Base-by-base conservation (phyloP, 768 basidiomycete genomes). In the Kwoniella heveanensis region DNA sequence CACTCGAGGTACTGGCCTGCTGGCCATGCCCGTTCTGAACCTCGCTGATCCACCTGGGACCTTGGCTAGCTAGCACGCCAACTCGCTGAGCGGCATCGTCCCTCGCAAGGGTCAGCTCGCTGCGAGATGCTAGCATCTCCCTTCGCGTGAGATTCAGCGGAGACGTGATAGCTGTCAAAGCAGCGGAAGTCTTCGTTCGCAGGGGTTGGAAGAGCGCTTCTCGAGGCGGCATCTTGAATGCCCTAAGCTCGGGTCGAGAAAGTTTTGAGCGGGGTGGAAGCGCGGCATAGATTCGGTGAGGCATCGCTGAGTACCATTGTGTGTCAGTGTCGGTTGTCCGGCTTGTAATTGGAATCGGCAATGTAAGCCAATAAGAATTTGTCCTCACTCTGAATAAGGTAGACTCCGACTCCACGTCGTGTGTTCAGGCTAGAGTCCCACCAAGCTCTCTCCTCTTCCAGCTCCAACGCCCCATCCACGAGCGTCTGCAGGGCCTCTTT, bases 401-500 rank as follows among this genome's bases (percentile, higher is more conserved):
- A 92, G 73, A 85, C 81, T 2, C 84, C 83, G 10, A 88, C 83
- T 21, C 83, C 84, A 55, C 80, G 68, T 26, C 82, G 73, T 2
- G 89, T 91, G 30, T 86, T 83, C 66, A 88, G 87, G 46, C 89
- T 77, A 27, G 86, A 84, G 17, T 84, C 83, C 93, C 93, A 97
- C 89, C 90, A 96, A 49, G 89, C 86, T 21, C 90, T 86, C 71
- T 92, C 90, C 7, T 83, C 79, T 70, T 93, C 91, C 13, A 87
- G 85, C 32, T 86, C 78, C 9, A 85, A 82, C 1, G 92, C 90
- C 71, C 90, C 86, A 10, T 82, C 73, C 62, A 95, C 78, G 61
- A 87, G 86, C 22, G 82, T 72, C 65, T 90, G 85, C 71, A 93
- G 79, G 1, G 86, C 84, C 57, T 88, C 84, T 5, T 71, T 71